Evolutionary conservation across 495 filamentous ascomycete species (phyloP).

Genomic region (Cetradonia linearis): DNA sequence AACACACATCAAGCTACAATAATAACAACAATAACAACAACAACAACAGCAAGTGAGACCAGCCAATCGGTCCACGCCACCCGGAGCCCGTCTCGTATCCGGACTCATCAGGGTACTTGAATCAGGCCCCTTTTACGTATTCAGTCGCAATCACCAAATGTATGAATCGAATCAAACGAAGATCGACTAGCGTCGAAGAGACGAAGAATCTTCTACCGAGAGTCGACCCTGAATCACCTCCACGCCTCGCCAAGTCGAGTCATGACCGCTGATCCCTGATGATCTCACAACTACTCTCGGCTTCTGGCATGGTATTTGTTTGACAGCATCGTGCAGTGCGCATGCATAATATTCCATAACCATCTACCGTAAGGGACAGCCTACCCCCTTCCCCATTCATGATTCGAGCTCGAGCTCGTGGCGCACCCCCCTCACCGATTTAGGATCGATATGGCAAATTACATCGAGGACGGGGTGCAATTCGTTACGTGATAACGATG

Average conservation of each 20-base stretch:
- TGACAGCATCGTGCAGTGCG: neutral
- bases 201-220: neutral
- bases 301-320: neutral
- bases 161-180: neutral
- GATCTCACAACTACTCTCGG: neutral
- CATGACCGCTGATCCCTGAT: neutral
- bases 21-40: neutral
- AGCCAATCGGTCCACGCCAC: neutral
- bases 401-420: no score
- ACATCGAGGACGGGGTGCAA: no score
- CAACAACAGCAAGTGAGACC: neutral
- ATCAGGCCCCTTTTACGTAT: neutral
- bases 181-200: neutral
- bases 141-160: neutral
- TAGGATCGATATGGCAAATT: no score
- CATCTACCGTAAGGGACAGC: no score
- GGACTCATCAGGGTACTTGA: neutral
- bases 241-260: neutral
- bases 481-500: no score
- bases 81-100: neutral
- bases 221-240: neutral
- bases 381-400: no score
- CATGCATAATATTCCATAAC: neutral
- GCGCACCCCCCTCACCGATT: no score
- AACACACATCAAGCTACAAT: neutral